A percentile compares a stretch with the other conserved stretches of the same genome.
Conservation (phyloP, 371 early-diverging fungal species). For the Apophysomyces trapeziformis region DNA sequence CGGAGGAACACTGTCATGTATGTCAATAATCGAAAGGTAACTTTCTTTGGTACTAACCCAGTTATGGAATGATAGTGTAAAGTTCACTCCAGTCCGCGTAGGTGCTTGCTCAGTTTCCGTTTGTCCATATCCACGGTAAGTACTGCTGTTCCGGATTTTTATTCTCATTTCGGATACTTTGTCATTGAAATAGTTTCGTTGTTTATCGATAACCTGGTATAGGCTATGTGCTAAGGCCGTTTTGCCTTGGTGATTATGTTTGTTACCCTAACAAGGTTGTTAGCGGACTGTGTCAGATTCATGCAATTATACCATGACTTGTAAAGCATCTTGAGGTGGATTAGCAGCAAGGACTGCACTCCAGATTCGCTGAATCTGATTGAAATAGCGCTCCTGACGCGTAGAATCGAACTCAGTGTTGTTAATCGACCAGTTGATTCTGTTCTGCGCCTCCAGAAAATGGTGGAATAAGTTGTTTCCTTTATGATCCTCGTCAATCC, state of each 20-base stretch:
- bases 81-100: background rate
- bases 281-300: background rate
- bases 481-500: slow-evolving; percentile 22
- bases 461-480: slow-evolving; percentile 50
- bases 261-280: slow-evolving; percentile 30
- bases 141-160: no score
- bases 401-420: slow-evolving; percentile 8
- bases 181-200: slow-evolving; percentile 22
- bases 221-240: slow-evolving; percentile 31
- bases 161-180: slow-evolving; percentile 20
- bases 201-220: slow-evolving; percentile 18
- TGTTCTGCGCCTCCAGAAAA: slow-evolving; percentile 20
- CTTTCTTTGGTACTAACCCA: slow-evolving; percentile 13
- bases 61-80: slow-evolving; percentile 22
- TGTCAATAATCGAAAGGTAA: background rate
- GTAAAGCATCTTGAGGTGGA: background rate
- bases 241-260: slow-evolving; percentile 31
- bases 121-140: background rate
- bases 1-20: slow-evolving; percentile 20
- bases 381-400: slow-evolving; percentile 11
- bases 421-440: slow-evolving; percentile 15
- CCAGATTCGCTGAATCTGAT: slow-evolving; percentile 18
- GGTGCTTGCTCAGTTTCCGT: background rate
- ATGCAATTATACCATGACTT: background rate
- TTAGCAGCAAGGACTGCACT: slow-evolving; percentile 8